phyloP scores from a whole-genome alignment of 495 filamentous ascomycete species.

The Xylaria venustula region DNA sequence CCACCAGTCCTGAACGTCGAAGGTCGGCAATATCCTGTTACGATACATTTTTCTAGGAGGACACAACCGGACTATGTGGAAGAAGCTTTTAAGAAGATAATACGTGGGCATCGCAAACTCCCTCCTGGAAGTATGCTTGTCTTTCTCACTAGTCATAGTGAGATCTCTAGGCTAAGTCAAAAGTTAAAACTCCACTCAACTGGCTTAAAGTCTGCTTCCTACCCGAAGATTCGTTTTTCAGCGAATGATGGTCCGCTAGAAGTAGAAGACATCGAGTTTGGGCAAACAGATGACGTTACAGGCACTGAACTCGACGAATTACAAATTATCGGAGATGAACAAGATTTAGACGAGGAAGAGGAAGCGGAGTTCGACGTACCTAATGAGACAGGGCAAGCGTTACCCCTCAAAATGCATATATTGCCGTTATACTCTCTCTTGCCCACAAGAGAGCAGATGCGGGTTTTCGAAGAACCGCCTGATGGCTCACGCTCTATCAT shows the following conservation, averaged over 20 bases:
- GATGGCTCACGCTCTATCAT: slow-evolving; percentile 84
- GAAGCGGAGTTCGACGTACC: slow-evolving; percentile 60
- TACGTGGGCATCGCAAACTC: slow-evolving; percentile 83
- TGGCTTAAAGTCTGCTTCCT: slow-evolving; percentile 47
- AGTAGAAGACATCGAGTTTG: slow-evolving; percentile 84
- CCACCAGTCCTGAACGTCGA: slow-evolving; percentile 89
- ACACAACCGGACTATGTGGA: slow-evolving; percentile 87
- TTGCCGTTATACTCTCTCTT: slow-evolving; percentile 91
- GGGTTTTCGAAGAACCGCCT: slow-evolving; percentile 87
- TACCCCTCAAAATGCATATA: slow-evolving; percentile 68
- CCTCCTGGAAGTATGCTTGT: slow-evolving; percentile 92
- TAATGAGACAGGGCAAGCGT: slow-evolving; percentile 52
- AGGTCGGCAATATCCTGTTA: slow-evolving; percentile 90
- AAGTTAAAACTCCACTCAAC: slow-evolving; percentile 71
- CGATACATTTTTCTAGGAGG: slow-evolving; percentile 79
- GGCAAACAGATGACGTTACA: slow-evolving; percentile 51
- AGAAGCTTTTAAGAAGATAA: slow-evolving; percentile 84
- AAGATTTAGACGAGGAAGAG: slow-evolving; percentile 55
- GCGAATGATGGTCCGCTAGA: slow-evolving; percentile 79
- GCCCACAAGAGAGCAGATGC: slow-evolving; percentile 89
- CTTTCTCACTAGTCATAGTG: slow-evolving; percentile 91
- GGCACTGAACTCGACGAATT: slow-evolving; percentile 33
- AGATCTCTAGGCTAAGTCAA: slow-evolving; percentile 78
- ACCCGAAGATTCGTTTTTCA: slow-evolving; percentile 67
- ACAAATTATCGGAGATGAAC: slow-evolving; percentile 44